These are phyloP conservation scores for Linaria vulgaris DNA, from an alignment of 257 asterid species.

Conservation along the genomic window DNA sequence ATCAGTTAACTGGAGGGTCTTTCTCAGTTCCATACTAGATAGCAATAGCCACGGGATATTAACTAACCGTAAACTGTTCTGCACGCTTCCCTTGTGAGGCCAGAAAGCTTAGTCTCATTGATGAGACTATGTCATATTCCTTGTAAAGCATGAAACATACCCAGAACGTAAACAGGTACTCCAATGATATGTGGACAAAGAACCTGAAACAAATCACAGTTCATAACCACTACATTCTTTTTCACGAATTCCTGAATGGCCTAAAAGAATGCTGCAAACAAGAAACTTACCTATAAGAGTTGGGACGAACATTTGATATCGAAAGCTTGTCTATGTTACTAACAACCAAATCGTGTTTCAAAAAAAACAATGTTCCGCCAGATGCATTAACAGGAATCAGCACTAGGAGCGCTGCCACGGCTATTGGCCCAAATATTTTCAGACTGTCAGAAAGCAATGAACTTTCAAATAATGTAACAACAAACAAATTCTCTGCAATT, in stretches of 20 bases:
- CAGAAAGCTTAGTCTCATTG: slow-evolving; percentile 79
- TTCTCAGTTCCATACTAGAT: slow-evolving; percentile 2
- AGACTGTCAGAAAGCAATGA: slow-evolving; percentile 42
- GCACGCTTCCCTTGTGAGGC: slow-evolving; percentile 74
- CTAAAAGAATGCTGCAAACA: not conserved
- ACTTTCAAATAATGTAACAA: slow-evolving; percentile 12
- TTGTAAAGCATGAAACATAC: slow-evolving; percentile 83
- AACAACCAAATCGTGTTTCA: slow-evolving; percentile 80
- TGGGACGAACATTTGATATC: slow-evolving; percentile 78
- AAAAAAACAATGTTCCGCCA: slow-evolving; percentile 64
- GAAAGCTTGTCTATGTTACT: slow-evolving; percentile 96
- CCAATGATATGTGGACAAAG: slow-evolving; percentile 80
- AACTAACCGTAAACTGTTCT: slow-evolving; percentile 91
- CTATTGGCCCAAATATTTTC: slow-evolving; percentile 82
- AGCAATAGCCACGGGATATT: slow-evolving; percentile 16
- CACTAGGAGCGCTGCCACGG: slow-evolving; percentile 69
- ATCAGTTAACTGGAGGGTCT: not conserved
- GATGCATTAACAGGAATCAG: slow-evolving; percentile 92
- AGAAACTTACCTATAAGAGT: slow-evolving; percentile 71
- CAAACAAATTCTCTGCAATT: not conserved
- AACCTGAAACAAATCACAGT: slow-evolving; percentile 58
- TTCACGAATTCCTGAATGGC: not conserved
- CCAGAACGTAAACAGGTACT: slow-evolving; percentile 88
- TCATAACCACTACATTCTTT: no score
- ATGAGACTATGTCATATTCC: slow-evolving; percentile 78